Evolutionary conservation across 495 filamentous ascomycete species (phyloP).

Genomic region (Venustampulla echinocandica): DNA sequence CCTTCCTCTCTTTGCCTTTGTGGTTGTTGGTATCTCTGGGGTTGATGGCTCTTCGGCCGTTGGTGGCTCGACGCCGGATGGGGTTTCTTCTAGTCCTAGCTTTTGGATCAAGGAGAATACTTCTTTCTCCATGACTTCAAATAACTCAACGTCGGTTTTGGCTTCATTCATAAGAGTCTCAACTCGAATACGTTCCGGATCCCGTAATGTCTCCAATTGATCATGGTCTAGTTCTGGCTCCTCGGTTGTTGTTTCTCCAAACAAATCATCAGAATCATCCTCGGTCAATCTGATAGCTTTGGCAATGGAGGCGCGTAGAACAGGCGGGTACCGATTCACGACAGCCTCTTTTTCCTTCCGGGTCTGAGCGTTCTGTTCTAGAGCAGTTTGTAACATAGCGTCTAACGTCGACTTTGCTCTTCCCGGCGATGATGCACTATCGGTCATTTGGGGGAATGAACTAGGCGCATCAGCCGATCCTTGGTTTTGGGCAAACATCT

Average conservation of each 20-base stretch:
- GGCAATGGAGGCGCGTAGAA: conserved; percentile 17
- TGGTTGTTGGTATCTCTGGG: background rate
- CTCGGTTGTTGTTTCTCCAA: background rate
- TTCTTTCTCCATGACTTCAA: conserved; percentile 59
- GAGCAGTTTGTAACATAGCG: conserved; percentile 4
- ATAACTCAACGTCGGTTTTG: conserved; percentile 57
- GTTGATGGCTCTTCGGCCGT: background rate
- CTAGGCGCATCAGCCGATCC: background rate
- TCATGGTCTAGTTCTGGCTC: conserved; percentile 9
- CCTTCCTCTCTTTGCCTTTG: conserved; percentile 5
- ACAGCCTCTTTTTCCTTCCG: conserved; percentile 4
- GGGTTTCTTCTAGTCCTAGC: conserved; percentile 25
- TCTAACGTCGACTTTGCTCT: conserved; percentile 6
- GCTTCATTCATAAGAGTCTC: conserved; percentile 39
- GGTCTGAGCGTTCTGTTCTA: background rate
- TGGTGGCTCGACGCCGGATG: background rate
- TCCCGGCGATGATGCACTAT: background rate
- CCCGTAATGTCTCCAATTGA: conserved; percentile 29
- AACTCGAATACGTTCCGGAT: conserved; percentile 35
- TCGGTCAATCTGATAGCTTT: conserved; percentile 16
- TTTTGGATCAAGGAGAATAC: conserved; percentile 55
- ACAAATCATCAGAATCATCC: background rate
- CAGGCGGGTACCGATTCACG: conserved; percentile 15
- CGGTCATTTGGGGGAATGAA: background rate
- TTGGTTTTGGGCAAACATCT: conserved; percentile 32